These are phyloP conservation scores for Rhizopogon vinicolor DNA, from an alignment of 768 basidiomycete genomes.

Conservation along the genomic window DNA sequence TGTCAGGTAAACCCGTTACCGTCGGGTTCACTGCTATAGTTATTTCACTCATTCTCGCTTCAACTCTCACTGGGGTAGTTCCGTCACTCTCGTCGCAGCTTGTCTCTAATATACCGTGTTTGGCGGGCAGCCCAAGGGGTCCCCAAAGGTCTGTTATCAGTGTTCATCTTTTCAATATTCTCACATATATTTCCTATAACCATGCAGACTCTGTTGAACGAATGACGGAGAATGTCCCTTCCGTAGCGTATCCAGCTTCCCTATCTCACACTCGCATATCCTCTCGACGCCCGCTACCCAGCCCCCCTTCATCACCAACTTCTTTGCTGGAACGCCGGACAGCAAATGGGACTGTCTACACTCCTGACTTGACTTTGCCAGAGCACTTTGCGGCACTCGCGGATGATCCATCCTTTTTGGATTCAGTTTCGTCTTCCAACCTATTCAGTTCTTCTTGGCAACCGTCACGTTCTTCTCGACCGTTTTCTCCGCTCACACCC, in stretches of 20 bases:
- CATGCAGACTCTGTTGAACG: neutral
- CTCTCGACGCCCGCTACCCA: neutral
- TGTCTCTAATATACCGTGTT: neutral
- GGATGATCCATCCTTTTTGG: neutral
- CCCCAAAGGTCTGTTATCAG: neutral
- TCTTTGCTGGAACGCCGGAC: constrained; percentile 11
- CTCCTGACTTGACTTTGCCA: neutral
- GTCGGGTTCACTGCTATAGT: neutral
- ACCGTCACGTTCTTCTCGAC: constrained; percentile 24
- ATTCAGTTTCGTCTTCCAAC: neutral
- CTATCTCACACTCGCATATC: neutral
- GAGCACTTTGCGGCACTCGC: neutral
- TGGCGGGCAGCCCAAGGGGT: neutral
- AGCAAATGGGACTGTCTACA: neutral
- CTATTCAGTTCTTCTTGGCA: constrained; percentile 4
- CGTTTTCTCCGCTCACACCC: constrained; percentile 48
- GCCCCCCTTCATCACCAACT: constrained; percentile 2
- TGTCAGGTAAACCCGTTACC: neutral
- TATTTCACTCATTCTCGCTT: neutral
- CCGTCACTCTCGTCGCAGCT: neutral
- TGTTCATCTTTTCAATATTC: neutral
- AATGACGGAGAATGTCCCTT: constrained; percentile 2
- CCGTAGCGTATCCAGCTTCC: neutral
- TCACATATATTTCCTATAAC: neutral
- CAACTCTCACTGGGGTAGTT: neutral